Evolutionary conservation across 225 moss, liverwort and hornwort genomes (phyloP).

Genomic region (Takakia lepidozioides): DNA sequence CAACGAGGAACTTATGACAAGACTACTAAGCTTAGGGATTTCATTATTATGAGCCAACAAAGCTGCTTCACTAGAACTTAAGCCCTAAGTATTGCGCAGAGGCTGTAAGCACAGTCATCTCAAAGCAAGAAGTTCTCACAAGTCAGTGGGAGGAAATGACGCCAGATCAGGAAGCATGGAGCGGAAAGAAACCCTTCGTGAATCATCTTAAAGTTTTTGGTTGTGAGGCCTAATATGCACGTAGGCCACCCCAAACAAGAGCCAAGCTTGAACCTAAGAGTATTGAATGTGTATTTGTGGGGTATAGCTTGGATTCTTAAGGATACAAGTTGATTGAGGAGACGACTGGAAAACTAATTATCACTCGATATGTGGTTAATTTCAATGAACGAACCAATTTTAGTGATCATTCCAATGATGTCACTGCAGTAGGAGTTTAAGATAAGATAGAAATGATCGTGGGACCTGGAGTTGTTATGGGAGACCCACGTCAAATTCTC

Average conservation of each 20-base stretch:
- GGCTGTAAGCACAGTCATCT: not conserved
- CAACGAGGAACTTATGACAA: too few species aligned
- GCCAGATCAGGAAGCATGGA: too few species aligned
- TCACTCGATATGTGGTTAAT: not conserved
- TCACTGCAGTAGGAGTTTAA: not conserved
- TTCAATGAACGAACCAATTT: too few species aligned
- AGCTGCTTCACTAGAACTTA: too few species aligned
- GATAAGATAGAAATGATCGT: too few species aligned
- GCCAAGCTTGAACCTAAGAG: conserved; percentile 1
- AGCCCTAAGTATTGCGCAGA: too few species aligned
- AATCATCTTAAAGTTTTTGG: too few species aligned
- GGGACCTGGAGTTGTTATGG: not conserved
- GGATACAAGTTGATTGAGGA: conserved; percentile 1
- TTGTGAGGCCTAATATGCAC: not conserved
- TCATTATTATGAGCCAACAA: too few species aligned
- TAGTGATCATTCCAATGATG: not conserved
- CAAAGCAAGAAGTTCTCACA: not conserved
- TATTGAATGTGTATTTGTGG: too few species aligned
- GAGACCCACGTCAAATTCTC: too few species aligned
- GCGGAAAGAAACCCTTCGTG: not conserved
- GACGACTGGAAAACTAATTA: not conserved
- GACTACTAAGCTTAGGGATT: not conserved
- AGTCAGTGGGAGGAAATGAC: not conserved
- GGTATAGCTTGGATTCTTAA: too few species aligned
- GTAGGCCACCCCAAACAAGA: not conserved